A percentile compares a stretch with the other conserved stretches of the same genome.
phyloP scores from a whole-genome alignment of 2,329 filamentous ascomycete species.

The Cladosporium sp. region DNA sequence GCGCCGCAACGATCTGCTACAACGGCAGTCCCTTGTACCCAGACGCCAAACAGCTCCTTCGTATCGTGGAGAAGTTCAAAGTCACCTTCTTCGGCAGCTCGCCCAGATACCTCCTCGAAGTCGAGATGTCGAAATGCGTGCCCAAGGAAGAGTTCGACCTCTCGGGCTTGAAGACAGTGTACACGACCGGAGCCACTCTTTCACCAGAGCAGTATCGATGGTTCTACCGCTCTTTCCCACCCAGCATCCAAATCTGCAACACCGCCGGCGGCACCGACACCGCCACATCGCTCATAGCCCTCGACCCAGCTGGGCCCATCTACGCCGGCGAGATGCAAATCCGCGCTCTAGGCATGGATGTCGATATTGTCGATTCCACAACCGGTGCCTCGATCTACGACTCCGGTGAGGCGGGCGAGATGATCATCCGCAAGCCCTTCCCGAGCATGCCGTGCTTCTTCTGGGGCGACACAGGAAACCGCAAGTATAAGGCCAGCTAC shows the following conservation, averaged over 20 bases:
- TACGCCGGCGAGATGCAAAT: conserved; percentile 51
- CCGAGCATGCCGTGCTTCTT: conserved; percentile 51
- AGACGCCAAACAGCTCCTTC: conserved; percentile 40
- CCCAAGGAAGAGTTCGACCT: conserved; percentile 45
- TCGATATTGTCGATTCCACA: conserved; percentile 48
- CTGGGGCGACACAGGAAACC: conserved; percentile 46
- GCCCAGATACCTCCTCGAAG: conserved; percentile 49
- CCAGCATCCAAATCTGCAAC: conserved; percentile 43
- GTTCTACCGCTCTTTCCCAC: conserved; percentile 48
- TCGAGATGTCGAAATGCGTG: conserved; percentile 41
- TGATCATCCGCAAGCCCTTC: conserved; percentile 50
- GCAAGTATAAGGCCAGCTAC: conserved; percentile 49
- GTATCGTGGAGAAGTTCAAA: conserved; percentile 41
- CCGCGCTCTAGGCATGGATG: conserved; percentile 49
- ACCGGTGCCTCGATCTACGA: conserved; percentile 41
- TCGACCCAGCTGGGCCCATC: conserved; percentile 46
- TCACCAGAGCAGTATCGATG: conserved; percentile 48
- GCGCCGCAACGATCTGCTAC: conserved; percentile 48
- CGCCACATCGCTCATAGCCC: conserved; percentile 48
- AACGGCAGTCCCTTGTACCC: conserved; percentile 49
- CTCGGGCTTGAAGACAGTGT: conserved; percentile 44
- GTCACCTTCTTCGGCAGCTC: conserved; percentile 49
- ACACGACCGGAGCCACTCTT: conserved; percentile 50
- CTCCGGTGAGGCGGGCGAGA: conserved; percentile 46
- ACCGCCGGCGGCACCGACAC: conserved; percentile 54